These are phyloP conservation scores for Gossypium stocksii DNA, from an alignment of 345 rosid genomes.

Conservation along the genomic window DNA sequence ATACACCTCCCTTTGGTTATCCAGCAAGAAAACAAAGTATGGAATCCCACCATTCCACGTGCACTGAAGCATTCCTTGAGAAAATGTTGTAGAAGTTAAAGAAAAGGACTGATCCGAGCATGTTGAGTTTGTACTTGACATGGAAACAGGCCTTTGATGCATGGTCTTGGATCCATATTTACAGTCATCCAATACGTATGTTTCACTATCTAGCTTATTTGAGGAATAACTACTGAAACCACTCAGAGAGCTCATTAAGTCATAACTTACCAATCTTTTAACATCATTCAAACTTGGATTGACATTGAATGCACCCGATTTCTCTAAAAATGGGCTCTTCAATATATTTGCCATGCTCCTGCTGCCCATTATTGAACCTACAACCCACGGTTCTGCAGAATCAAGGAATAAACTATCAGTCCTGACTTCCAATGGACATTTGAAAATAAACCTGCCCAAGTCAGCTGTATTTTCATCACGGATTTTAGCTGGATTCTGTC, in stretches of 20 bases:
- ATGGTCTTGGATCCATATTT: slow-evolving; percentile 25
- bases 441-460: slow-evolving; percentile 43
- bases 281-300: slow-evolving; percentile 29
- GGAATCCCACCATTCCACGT: slow-evolving; percentile 66
- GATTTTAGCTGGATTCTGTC: slow-evolving; percentile 24
- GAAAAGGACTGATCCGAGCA: slow-evolving; percentile 52
- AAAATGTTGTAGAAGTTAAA: slow-evolving; percentile 39
- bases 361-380: slow-evolving; percentile 68
- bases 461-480: slow-evolving; percentile 29
- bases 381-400: slow-evolving; percentile 44
- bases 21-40: slow-evolving; percentile 72
- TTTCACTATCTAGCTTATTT: slow-evolving; percentile 24
- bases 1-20: slow-evolving; percentile 59
- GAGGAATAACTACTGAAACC: slow-evolving; percentile 32
- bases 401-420: slow-evolving; percentile 43
- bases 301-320: slow-evolving; percentile 35
- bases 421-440: slow-evolving; percentile 43
- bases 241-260: slow-evolving; percentile 30
- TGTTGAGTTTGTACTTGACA: slow-evolving; percentile 50
- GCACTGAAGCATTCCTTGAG: slow-evolving; percentile 75
- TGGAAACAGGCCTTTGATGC: slow-evolving; percentile 32
- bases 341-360: slow-evolving; percentile 58
- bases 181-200: slow-evolving; percentile 10
- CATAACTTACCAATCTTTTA: slow-evolving; percentile 32
- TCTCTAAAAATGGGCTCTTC: slow-evolving; percentile 51